Base-by-base conservation (phyloP, 257 asterid genomes). In the Plantago ovata region DNA sequence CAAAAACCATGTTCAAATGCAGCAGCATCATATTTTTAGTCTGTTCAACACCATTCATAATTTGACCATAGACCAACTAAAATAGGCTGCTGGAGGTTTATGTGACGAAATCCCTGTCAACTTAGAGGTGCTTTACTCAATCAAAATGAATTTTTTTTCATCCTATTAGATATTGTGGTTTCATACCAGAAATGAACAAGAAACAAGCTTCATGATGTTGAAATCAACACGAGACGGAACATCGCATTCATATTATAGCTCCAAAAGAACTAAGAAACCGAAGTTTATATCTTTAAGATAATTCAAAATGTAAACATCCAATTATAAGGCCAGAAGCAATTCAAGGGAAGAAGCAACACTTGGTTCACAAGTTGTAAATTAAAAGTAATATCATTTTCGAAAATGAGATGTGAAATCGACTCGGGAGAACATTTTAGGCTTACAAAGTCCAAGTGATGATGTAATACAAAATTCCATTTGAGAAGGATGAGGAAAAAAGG, bases 231-330 rank as follows among this genome's bases (percentile, higher is more conserved):
- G 18, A 13, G 28, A 6, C 10, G 14, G 9, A 60, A 65, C 72
- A 61, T 43, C 53, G 52, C 40, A 15, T 54, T 51, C 53, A 60
- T 54, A 12, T 75, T 70, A 11, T 61, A 40, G 46, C 55, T 45
- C 51, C 48, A 22, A 42, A 59, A 43, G 13, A 11, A 8, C 36
- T 51, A 11, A 22, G 8, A 5, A 22, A 22, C 12, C 22, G 13
- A 3, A 49, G 19, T 21, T 4, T 10, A 4, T 18, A 10, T 13
- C 6, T 4, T 15, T 28, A 3, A 53, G 15, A 53, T 39, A 7
- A 13, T 19, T 24, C 13, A 15, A 14, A 16, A 53, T 22, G 18
- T 53, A 38, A 11, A 24, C 14, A 4, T 53, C n/a, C 42, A 32
- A 28, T 38, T 15, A 24, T 23, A 23, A 53, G 42, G 16, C 13